Conservation (phyloP, 306 rosid species). For the Macrotyloma uniflorum region DNA sequence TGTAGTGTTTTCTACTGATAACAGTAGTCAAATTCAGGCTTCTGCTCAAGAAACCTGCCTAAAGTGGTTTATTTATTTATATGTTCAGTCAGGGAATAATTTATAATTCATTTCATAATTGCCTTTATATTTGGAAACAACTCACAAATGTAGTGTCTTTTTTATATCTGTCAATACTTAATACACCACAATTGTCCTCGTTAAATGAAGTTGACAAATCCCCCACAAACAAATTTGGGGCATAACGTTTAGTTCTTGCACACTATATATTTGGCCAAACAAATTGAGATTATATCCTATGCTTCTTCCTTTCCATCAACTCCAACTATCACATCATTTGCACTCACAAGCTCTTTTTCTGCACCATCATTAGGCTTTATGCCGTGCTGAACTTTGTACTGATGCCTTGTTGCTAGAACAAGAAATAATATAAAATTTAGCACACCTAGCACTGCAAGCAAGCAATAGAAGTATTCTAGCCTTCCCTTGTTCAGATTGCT, state of each 20-base stretch:
- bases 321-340: conserved; percentile 45
- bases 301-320: conserved; percentile 59
- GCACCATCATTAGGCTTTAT: conserved; percentile 28
- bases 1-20: conserved; percentile 31
- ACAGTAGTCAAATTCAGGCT: conserved; percentile 11
- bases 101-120: conserved; percentile 22
- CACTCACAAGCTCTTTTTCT: conserved; percentile 57
- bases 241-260: conserved; percentile 1
- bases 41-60: conserved; percentile 23
- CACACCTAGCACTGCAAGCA: conserved; percentile 70
- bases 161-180: background rate
- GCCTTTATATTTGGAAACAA: background rate
- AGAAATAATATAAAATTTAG: conserved; percentile 68
- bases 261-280: conserved; percentile 4
- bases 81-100: conserved; percentile 2
- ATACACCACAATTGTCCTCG: conserved; percentile 9
- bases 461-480: conserved; percentile 77
- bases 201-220: conserved; percentile 24
- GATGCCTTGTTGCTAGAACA: conserved; percentile 70
- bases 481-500: conserved; percentile 67
- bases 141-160: background rate
- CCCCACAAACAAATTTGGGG: conserved; percentile 21
- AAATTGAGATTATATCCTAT: conserved; percentile 33
- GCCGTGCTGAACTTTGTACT: conserved; percentile 63
- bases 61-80: conserved; percentile 31